Conservation (phyloP, 2,329 filamentous ascomycete species). For the Cadophora luteo-olivacea region DNA sequence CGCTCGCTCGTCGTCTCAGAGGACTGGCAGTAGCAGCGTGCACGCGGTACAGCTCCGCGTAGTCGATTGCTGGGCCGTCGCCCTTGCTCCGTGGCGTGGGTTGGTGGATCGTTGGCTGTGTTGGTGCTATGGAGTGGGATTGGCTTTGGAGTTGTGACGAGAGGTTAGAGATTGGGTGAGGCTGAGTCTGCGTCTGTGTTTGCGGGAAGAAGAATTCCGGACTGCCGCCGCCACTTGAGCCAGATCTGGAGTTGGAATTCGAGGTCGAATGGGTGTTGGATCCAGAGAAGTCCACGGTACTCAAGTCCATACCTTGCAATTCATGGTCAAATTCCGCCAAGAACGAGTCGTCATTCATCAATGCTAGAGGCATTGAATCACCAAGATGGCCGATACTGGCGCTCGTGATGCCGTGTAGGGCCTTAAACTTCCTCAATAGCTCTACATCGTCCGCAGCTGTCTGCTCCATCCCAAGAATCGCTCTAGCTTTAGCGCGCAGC, state of each 20-base stretch:
- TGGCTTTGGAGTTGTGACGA: not conserved
- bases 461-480: slow-evolving; percentile 52
- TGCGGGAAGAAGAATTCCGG: slow-evolving; percentile 11
- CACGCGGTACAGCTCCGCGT: slow-evolving; percentile 34
- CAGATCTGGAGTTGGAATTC: not conserved
- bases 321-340: slow-evolving; percentile 36
- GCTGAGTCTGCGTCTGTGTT: not conserved
- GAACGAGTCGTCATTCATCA: slow-evolving; percentile 30
- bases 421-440: slow-evolving; percentile 58
- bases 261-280: slow-evolving; percentile 1
- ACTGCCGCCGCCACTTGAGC: not conserved
- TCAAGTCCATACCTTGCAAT: slow-evolving; percentile 29
- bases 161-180: not conserved
- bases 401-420: slow-evolving; percentile 28
- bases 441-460: slow-evolving; percentile 62
- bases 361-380: slow-evolving; percentile 5
- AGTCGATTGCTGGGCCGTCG: slow-evolving; percentile 24
- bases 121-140: not conserved
- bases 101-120: not conserved
- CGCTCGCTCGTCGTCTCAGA: slow-evolving; percentile 29
- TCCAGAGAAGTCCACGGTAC: slow-evolving; percentile 12
- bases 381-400: not conserved
- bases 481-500: slow-evolving; percentile 54
- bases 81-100: slow-evolving; percentile 15
- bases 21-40: slow-evolving; percentile 34